Evolutionary conservation across 495 filamentous ascomycete species (phyloP).

Genomic region (Penicillium bialowiezense): DNA sequence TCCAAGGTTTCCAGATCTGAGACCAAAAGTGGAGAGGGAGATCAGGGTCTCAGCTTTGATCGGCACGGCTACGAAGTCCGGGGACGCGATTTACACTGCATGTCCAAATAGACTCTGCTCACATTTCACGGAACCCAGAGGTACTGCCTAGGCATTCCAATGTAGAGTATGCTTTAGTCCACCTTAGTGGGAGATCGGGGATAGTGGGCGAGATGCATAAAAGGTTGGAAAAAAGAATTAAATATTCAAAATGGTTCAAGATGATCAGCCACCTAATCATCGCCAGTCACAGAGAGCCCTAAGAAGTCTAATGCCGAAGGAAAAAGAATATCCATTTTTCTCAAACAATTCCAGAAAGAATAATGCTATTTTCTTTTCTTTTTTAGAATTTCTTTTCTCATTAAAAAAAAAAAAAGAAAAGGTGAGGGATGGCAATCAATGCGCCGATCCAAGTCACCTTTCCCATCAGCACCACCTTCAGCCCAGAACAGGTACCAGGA

Average conservation of each 20-base stretch:
- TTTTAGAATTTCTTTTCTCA: no score
- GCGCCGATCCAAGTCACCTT: constrained; percentile 16
- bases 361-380: no score
- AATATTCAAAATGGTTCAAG: constrained; percentile 12
- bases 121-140: constrained; percentile 10
- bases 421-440: constrained; percentile 34
- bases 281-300: no score
- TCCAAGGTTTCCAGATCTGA: not conserved
- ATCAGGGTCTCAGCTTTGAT: constrained; percentile 8
- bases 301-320: no score
- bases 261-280: no score
- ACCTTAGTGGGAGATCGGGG: not conserved
- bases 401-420: constrained; percentile 10
- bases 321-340: constrained; percentile 7
- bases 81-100: constrained; percentile 10
- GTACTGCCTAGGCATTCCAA: constrained; percentile 11
- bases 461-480: not conserved
- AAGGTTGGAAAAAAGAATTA: not conserved
- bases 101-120: constrained; percentile 15
- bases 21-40: constrained; percentile 5
- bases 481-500: constrained; percentile 14
- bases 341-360: no score
- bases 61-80: constrained; percentile 8
- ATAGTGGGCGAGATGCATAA: constrained; percentile 5
- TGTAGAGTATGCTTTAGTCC: not conserved